Evolutionary conservation across 805 yeast genomes (phyloP), one percentile per base, ranked within the genome.

Genomic region (Yamadazyma phyllophila): DNA sequence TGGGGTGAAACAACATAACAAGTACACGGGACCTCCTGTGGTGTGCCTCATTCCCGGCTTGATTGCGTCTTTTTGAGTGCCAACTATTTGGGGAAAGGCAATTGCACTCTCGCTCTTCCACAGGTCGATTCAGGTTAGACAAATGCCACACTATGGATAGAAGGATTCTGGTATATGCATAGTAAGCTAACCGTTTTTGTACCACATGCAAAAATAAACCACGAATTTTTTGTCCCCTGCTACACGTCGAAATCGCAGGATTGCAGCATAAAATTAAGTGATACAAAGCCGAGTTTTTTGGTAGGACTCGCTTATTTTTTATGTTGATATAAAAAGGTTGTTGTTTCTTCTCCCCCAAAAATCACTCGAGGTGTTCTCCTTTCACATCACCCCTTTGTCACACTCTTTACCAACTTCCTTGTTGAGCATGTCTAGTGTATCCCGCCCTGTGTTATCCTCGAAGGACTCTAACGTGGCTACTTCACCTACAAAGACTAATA

Each of bases 381-480:
- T 37, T 37, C 24, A 12, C 4, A 12, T 13, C 41, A 14, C 15
- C 24, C 33, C 41, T 27, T 14, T 10, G 32, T 35, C 14, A 12
- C 16, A 17, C 41, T 37, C 32, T 14, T 26, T 37, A 2, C 26
- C n/a, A 15, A 10, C 26, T n/a, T n/a, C 24, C 27, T 12, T 39
- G 12, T 13, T 8, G 13, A 20, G 26, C 34, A 49, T 49, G 52
- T 39, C 49, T 11, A 40, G 45, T 29, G 29, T 15, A 3, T 31
- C 46, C n/a, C 36, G 46, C 24, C 47, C 43, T 9, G 45, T 41
- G 4, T 47, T 50, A 17, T 14, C 39, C 8, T 32, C 47, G 4
- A 50, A 45, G 34, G 51, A 47, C 26, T 45, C 54, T 9, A 50
- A 50, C 35, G 29, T 43, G 10, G 34, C 44, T 24, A 36, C 46